Conservation (phyloP, 116 monocot genomes). For the Iris pallida region DNA sequence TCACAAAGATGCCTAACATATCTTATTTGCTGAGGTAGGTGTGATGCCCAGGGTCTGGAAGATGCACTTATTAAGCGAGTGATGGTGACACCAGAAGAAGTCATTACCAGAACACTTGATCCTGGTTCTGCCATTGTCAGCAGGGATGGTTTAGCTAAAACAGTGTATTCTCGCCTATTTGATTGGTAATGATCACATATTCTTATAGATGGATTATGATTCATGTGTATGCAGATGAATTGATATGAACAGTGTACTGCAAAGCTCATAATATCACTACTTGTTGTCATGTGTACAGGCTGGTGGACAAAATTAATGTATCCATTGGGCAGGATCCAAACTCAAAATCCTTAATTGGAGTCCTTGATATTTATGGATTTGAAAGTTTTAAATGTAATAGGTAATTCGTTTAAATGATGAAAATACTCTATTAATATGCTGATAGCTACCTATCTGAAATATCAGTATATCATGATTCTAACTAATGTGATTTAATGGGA, state of each 20-base stretch:
- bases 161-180: slow-evolving; percentile 55
- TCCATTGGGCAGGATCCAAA: slow-evolving; percentile 76
- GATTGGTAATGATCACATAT: slow-evolving; percentile 35
- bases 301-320: slow-evolving; percentile 73
- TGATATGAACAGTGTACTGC: no score
- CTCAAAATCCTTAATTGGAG: slow-evolving; percentile 62
- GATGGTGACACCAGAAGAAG: slow-evolving; percentile 48
- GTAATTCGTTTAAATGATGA: slow-evolving; percentile 12
- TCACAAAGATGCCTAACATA: background rate
- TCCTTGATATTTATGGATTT: slow-evolving; percentile 89
- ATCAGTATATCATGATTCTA: background rate
- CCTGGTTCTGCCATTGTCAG: slow-evolving; percentile 48
- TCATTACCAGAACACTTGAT: slow-evolving; percentile 48
- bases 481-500: slow-evolving; percentile 4
- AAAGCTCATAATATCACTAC: no score
- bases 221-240: no score
- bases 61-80: slow-evolving; percentile 37
- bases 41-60: slow-evolving; percentile 32
- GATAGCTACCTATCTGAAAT: background rate
- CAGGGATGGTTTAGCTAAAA: slow-evolving; percentile 64
- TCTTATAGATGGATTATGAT: no score
- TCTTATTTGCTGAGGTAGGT: slow-evolving; percentile 17
- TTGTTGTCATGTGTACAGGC: slow-evolving; percentile 28
- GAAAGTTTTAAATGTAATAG: slow-evolving; percentile 82
- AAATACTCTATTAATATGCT: background rate